Conservation (phyloP, 805 yeast species). For the Wickerhamomyces bovis region DNA sequence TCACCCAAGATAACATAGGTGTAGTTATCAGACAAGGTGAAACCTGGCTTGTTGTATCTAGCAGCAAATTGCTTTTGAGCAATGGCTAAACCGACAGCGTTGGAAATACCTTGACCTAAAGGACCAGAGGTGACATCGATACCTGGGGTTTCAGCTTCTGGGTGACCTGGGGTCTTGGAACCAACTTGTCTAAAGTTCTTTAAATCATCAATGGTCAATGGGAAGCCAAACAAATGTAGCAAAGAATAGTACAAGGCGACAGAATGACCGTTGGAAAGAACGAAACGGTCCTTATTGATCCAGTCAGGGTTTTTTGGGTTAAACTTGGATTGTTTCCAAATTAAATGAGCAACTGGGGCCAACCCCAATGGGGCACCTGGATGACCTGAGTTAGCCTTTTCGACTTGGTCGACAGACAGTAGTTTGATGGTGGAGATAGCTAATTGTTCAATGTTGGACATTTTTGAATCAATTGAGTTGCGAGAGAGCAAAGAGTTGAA, state of each 20-base stretch:
- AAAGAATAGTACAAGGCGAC: slow-evolving; percentile 83
- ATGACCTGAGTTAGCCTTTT: slow-evolving; percentile 92
- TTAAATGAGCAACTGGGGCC: slow-evolving; percentile 91
- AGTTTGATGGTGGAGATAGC: slow-evolving; percentile 86
- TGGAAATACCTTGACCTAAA: slow-evolving; percentile 94
- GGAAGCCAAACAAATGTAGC: slow-evolving; percentile 83
- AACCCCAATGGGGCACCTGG: slow-evolving; percentile 99
- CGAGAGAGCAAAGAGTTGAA: no score
- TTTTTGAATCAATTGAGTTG: slow-evolving; percentile 3
- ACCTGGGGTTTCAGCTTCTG: slow-evolving; percentile 88
- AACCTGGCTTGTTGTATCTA: slow-evolving; percentile 84
- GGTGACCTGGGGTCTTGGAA: slow-evolving; percentile 97
- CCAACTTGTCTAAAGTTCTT: slow-evolving; percentile 83
- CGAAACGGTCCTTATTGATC: slow-evolving; percentile 94
- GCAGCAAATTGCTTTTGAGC: slow-evolving; percentile 93
- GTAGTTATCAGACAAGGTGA: slow-evolving; percentile 63
- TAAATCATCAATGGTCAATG: slow-evolving; percentile 74
- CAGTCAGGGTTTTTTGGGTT: slow-evolving; percentile 90
- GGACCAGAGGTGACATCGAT: slow-evolving; percentile 98
- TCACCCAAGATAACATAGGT: slow-evolving; percentile 87
- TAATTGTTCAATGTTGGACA: slow-evolving; percentile 48
- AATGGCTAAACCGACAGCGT: slow-evolving; percentile 94
- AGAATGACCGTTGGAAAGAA: slow-evolving; percentile 94
- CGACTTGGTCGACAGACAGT: slow-evolving; percentile 81
- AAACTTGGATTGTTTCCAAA: slow-evolving; percentile 75